These are phyloP conservation scores for Penicillium manginii DNA, from an alignment of 495 filamentous ascomycete genomes.

Conservation along the genomic window DNA sequence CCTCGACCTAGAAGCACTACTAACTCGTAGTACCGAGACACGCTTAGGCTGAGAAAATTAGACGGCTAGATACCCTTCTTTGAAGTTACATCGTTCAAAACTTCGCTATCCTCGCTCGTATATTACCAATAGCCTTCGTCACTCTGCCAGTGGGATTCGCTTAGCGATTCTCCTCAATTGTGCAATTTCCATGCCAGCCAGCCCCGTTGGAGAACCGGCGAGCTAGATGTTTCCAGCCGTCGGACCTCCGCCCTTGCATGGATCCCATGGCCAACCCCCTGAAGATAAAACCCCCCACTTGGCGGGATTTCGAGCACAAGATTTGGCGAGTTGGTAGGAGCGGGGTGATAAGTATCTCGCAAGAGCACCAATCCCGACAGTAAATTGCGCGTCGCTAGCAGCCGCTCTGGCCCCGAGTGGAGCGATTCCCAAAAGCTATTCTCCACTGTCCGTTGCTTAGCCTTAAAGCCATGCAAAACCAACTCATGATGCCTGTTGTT, in stretches of 20 bases:
- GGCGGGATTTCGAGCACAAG: neutral
- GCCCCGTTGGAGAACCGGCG: neutral
- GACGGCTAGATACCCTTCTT: too few relatives aligned
- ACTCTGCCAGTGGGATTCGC: too few relatives aligned
- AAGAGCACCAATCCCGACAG: too few relatives aligned
- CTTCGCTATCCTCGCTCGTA: too few relatives aligned
- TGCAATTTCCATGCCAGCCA: conserved; percentile 8
- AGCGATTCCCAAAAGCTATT: conserved; percentile 10
- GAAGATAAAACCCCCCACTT: conserved; percentile 1
- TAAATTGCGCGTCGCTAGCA: neutral
- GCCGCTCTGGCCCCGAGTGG: conserved; percentile 1
- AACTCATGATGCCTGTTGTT: conserved; percentile 6
- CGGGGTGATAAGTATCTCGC: conserved; percentile 11
- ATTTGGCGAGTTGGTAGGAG: neutral
- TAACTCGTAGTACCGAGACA: too few relatives aligned
- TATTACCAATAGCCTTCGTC: too few relatives aligned
- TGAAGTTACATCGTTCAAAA: too few relatives aligned
- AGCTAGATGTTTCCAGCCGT: conserved; percentile 10
- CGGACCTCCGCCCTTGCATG: conserved; percentile 24
- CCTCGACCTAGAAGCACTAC: too few relatives aligned
- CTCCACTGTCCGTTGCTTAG: conserved; percentile 23
- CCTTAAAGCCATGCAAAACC: conserved; percentile 6
- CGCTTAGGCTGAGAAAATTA: too few relatives aligned
- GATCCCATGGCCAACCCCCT: neutral
- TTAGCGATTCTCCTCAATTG: neutral